phyloP scores from a whole-genome alignment of 106 monocot species.

The Alisma plantagoaquatica region DNA sequence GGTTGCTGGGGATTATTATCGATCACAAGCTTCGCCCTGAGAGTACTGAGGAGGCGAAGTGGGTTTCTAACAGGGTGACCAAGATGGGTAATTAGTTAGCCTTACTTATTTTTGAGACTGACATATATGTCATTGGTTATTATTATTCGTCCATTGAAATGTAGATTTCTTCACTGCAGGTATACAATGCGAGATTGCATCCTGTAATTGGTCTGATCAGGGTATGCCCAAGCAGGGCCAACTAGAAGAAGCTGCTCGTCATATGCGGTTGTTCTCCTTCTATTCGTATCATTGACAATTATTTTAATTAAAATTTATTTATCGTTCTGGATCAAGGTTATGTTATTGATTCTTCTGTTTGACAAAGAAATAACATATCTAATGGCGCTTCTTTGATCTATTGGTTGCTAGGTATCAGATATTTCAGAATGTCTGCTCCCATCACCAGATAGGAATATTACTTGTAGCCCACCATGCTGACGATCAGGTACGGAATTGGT shows the following conservation, averaged over 20 bases:
- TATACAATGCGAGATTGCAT: conserved; percentile 57
- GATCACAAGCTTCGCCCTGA: conserved; percentile 73
- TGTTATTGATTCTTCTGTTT: too few species aligned
- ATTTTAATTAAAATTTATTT: too few species aligned
- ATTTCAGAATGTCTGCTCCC: conserved; percentile 51
- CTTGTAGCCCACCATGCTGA: conserved; percentile 94
- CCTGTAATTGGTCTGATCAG: conserved; percentile 63
- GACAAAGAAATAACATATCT: too few species aligned
- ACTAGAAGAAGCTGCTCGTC: conserved; percentile 81
- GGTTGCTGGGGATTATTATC: conserved; percentile 79
- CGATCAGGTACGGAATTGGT: conserved; percentile 63
- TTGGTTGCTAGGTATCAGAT: conserved; percentile 63
- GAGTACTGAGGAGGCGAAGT: conserved; percentile 66
- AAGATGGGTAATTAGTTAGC: conserved; percentile 76
- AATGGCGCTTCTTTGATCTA: neutral
- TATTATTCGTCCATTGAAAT: too few species aligned
- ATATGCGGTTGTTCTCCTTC: conserved; percentile 64
- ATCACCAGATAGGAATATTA: conserved; percentile 59
- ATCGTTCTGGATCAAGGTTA: too few species aligned
- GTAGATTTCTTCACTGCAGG: conserved; percentile 23
- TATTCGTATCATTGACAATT: too few species aligned
- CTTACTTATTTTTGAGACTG: too few species aligned
- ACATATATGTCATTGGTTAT: too few species aligned
- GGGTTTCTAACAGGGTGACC: conserved; percentile 46
- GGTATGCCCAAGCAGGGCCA: conserved; percentile 72